Percentiles rank a stretch among this genome's conserved stretches.
Conservation (phyloP, 208 protist genomes). For the Leishmania mexicana region DNA sequence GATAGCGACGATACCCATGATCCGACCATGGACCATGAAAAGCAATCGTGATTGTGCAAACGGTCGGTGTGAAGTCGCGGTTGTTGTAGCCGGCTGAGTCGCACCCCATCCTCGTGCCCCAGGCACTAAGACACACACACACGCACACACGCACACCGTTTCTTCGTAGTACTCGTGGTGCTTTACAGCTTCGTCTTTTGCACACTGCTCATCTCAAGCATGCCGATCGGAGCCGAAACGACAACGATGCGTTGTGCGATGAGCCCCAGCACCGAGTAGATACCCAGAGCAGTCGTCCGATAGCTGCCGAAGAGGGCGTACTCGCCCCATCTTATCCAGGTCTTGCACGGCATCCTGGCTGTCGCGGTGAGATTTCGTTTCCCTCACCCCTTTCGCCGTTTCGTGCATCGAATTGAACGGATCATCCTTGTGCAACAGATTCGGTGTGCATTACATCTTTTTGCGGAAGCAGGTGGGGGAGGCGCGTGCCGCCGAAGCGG, state of each 20-base stretch:
- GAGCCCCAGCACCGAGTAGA: slow-evolving; percentile 41
- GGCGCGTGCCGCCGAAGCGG: too few relatives aligned
- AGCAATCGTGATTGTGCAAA: slow-evolving; percentile 61
- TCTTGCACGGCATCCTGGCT: slow-evolving; percentile 17
- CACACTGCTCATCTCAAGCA: slow-evolving; percentile 39
- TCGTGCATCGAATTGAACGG: slow-evolving; percentile 4
- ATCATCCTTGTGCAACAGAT: slow-evolving; percentile 6
- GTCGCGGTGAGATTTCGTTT: slow-evolving; percentile 9
- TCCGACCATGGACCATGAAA: slow-evolving; percentile 46
- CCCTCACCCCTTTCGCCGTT: slow-evolving; percentile 19
- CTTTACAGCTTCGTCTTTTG: slow-evolving; percentile 33
- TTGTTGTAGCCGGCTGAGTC: slow-evolving; percentile 37
- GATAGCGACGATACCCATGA: slow-evolving; percentile 25
- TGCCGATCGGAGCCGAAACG: slow-evolving; percentile 48
- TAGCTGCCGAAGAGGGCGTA: slow-evolving; percentile 34
- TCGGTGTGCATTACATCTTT: too few relatives aligned
- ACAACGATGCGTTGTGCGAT: slow-evolving; percentile 45
- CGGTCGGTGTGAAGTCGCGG: slow-evolving; percentile 42
- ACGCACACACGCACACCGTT: slow-evolving; percentile 41
- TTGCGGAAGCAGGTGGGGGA: too few relatives aligned
- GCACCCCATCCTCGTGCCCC: slow-evolving; percentile 61
- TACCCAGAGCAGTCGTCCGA: slow-evolving; percentile 37
- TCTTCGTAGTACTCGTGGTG: slow-evolving; percentile 3
- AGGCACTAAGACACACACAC: slow-evolving; percentile 24
- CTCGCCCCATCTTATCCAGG: slow-evolving; percentile 26